Evolutionary conservation across 139 green algal genomes (phyloP).

Genomic region (Eudorina sp.): DNA sequence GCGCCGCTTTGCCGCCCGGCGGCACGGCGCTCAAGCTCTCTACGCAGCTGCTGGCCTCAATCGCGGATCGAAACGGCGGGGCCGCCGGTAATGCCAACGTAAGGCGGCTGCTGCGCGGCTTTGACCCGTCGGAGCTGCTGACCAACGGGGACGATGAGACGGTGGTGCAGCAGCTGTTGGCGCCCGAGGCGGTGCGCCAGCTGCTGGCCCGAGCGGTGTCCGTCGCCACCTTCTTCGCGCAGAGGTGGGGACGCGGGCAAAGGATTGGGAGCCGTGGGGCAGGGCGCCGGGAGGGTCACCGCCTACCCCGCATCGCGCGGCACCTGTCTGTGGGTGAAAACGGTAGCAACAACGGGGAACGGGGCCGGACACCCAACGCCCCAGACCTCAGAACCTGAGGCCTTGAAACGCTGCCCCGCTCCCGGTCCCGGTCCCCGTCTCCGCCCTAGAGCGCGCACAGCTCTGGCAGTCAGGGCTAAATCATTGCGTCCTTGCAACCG

Average conservation of each 20-base stretch:
- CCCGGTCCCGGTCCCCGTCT: too few relatives aligned
- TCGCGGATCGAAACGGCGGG: neutral
- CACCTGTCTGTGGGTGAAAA: too few relatives aligned
- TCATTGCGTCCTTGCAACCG: too few relatives aligned
- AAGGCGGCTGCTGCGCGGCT: neutral
- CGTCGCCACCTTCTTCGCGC: neutral
- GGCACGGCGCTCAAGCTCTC: neutral
- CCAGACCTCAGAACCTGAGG: too few relatives aligned
- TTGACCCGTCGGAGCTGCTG: constrained; percentile 15
- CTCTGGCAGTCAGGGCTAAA: too few relatives aligned
- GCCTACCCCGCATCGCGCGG: too few relatives aligned
- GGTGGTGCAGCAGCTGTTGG: constrained; percentile 20
- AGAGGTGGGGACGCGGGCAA: constrained; percentile 12
- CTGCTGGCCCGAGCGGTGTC: neutral
- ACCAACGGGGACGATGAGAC: constrained; percentile 35
- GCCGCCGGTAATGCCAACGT: neutral
- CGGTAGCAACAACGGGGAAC: too few relatives aligned
- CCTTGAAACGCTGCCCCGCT: too few relatives aligned
- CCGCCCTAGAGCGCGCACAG: too few relatives aligned
- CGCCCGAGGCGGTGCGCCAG: neutral
- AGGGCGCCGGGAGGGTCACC: neutral
- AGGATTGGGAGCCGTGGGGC: neutral
- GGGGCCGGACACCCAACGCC: too few relatives aligned
- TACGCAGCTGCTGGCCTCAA: neutral
- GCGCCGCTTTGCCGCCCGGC: neutral